These are phyloP conservation scores for Pyrenula massariospora DNA, from an alignment of 495 filamentous ascomycete genomes.

Conservation along the genomic window DNA sequence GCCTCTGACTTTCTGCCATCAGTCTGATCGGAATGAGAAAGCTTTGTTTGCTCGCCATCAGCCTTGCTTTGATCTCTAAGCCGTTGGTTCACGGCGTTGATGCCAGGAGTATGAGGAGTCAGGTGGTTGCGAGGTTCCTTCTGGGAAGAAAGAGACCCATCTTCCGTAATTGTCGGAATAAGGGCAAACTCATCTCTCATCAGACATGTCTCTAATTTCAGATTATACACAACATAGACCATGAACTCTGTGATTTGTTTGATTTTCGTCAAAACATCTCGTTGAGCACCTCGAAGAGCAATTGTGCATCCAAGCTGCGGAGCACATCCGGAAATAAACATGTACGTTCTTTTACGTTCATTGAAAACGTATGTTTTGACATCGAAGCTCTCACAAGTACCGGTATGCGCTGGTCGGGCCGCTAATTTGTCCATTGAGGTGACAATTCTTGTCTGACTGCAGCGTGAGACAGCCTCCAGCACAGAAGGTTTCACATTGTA, in stretches of 20 bases:
- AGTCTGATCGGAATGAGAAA: constrained; percentile 1
- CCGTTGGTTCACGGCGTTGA: constrained; percentile 5
- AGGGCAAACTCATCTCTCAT: constrained; percentile 93
- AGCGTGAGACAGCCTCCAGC: constrained; percentile 85
- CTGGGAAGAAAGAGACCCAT: constrained; percentile 9
- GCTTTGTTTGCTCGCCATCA: constrained; percentile 6
- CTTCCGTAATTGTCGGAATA: constrained; percentile 54
- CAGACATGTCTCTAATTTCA: constrained; percentile 89
- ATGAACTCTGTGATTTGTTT: constrained; percentile 97
- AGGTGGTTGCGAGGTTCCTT: background rate
- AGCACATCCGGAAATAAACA: constrained; percentile 87
- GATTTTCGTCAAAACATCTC: constrained; percentile 56
- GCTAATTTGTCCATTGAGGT: constrained; percentile 92
- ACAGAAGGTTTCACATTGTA: constrained; percentile 96
- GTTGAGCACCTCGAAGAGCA: constrained; percentile 73
- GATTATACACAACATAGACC: constrained; percentile 96
- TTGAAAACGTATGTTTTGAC: constrained; percentile 86
- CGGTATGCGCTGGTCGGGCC: constrained; percentile 64
- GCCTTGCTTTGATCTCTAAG: background rate
- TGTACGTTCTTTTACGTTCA: constrained; percentile 81
- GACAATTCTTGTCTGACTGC: constrained; percentile 80
- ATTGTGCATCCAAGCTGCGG: constrained; percentile 94
- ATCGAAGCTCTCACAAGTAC: constrained; percentile 76
- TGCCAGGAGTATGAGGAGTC: background rate
- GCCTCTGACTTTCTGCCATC: constrained; percentile 4